Conservation (phyloP, 2,329 filamentous ascomycete genomes). For the Geoglossum cookeanum region DNA sequence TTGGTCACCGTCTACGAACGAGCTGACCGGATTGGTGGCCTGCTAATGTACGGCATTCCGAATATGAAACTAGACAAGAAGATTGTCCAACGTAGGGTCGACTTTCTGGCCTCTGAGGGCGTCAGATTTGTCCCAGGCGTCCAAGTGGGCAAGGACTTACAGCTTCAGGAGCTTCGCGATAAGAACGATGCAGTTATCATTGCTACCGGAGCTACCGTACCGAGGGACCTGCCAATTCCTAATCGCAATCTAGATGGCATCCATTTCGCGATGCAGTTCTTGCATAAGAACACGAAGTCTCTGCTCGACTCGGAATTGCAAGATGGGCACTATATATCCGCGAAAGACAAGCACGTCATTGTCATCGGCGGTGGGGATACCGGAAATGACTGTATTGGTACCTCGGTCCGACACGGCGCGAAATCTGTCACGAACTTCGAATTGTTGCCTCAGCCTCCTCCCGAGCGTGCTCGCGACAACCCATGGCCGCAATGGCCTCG, state of each 20-base stretch:
- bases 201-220: constrained; percentile 81
- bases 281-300: constrained; percentile 96
- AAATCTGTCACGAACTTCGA: constrained; percentile 96
- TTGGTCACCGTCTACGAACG: constrained; percentile 81
- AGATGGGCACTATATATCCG: constrained; percentile 76
- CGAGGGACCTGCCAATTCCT: constrained; percentile 79
- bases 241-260: constrained; percentile 76
- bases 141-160: constrained; percentile 53
- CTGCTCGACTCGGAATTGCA: constrained; percentile 76
- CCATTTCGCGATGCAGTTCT: constrained; percentile 92
- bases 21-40: constrained; percentile 70
- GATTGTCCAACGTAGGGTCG: constrained; percentile 82
- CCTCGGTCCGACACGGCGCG: constrained; percentile 83
- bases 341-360: constrained; percentile 87
- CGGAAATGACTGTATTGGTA: constrained; percentile 95
- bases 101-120: constrained; percentile 85
- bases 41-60: constrained; percentile 96
- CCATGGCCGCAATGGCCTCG: constrained; percentile 98
- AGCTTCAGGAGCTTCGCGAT: constrained; percentile 51
- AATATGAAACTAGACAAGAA: constrained; percentile 99
- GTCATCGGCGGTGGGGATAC: constrained; percentile 97
- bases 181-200: constrained; percentile 72
- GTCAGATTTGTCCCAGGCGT: constrained; percentile 64
- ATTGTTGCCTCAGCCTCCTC: constrained; percentile 76
- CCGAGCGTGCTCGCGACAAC: constrained; percentile 81